Evolutionary conservation across 2,329 filamentous ascomycete genomes (phyloP).

Genomic region (Hypoxylon sp.): DNA sequence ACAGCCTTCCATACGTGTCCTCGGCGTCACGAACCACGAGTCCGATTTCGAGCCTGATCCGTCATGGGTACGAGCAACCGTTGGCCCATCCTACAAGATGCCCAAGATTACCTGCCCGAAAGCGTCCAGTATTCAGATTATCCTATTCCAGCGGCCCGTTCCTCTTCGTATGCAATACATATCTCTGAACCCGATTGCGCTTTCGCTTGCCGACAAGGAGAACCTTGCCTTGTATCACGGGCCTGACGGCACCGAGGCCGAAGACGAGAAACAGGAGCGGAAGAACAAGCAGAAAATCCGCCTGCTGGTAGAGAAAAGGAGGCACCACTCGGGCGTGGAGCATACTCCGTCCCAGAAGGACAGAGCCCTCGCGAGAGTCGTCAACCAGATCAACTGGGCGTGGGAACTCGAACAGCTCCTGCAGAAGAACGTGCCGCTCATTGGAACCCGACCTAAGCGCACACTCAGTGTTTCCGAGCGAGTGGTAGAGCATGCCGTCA

Average conservation of each 20-base stretch:
- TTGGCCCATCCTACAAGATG: constrained; percentile 58
- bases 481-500: constrained; percentile 91
- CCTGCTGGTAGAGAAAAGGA: constrained; percentile 83
- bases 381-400: constrained; percentile 96
- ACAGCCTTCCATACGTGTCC: constrained; percentile 80
- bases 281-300: constrained; percentile 65
- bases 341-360: constrained; percentile 84
- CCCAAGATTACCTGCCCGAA: constrained; percentile 78
- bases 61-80: constrained; percentile 72
- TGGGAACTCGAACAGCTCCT: constrained; percentile 86
- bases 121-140: constrained; percentile 80
- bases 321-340: constrained; percentile 83
- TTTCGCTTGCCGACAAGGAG: constrained; percentile 81
- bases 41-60: constrained; percentile 66
- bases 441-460: constrained; percentile 82
- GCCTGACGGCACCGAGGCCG: constrained; percentile 68
- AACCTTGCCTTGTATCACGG: constrained; percentile 47
- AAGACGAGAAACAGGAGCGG: constrained; percentile 72
- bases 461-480: constrained; percentile 92
- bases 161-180: constrained; percentile 96
- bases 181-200: constrained; percentile 85
- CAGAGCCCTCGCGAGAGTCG: constrained; percentile 77
- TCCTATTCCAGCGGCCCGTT: constrained; percentile 86
- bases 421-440: constrained; percentile 86
- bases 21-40: constrained; percentile 79